Conservation (phyloP, 108 stramenopile genomes). For the Parietichytrium sp. region DNA sequence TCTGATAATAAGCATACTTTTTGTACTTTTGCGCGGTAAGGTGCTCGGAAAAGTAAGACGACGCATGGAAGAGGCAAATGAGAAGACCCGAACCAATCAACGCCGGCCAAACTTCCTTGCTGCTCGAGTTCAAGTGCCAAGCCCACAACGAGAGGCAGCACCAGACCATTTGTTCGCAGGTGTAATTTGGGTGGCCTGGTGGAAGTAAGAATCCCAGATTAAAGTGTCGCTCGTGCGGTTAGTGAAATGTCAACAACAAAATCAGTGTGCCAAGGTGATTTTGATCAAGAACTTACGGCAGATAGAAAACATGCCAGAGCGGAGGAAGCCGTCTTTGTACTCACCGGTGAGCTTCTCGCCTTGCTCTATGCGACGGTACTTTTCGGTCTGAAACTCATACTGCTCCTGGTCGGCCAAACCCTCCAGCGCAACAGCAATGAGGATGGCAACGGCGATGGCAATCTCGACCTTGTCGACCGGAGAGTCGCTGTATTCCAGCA, state of each 20-base stretch:
- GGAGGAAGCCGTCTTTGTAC: conserved; percentile 66
- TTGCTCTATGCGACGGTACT: conserved; percentile 46
- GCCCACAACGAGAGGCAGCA: neutral
- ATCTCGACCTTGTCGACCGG: conserved; percentile 60
- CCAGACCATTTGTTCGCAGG: conserved; percentile 6
- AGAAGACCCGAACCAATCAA: neutral
- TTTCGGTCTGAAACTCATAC: conserved; percentile 69
- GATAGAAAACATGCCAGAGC: conserved; percentile 67
- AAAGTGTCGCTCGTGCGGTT: no score
- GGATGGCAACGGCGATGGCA: conserved; percentile 51
- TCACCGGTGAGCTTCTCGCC: conserved; percentile 44
- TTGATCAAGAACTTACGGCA: no score
- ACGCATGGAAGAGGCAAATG: neutral
- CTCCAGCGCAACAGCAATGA: conserved; percentile 63
- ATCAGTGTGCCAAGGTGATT: no score
- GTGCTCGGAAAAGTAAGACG: neutral
- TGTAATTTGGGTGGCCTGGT: conserved; percentile 27
- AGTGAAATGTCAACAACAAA: no score
- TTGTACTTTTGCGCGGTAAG: neutral
- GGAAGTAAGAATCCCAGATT: no score
- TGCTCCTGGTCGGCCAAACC: conserved; percentile 74
- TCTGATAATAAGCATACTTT: conserved; percentile 2
- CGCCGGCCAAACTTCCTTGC: neutral
- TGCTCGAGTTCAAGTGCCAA: neutral
- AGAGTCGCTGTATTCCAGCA: conserved; percentile 5